Evolutionary conservation across 2,329 filamentous ascomycete genomes (phyloP).

Genomic region (Xylariaceae sp.): DNA sequence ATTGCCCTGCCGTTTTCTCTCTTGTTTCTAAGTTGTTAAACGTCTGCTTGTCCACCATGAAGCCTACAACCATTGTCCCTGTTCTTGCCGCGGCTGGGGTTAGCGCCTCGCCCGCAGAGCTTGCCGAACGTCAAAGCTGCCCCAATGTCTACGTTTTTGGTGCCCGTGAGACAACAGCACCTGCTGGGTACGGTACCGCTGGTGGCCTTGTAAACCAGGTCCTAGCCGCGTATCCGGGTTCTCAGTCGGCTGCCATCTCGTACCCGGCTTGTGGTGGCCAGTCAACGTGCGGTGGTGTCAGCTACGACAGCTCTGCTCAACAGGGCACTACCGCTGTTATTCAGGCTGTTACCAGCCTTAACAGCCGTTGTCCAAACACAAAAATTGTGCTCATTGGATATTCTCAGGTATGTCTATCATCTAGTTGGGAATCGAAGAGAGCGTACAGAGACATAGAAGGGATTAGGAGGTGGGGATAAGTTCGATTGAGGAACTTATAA

Average conservation of each 20-base stretch:
- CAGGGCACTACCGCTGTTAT: conserved; percentile 62
- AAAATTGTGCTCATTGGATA: conserved; percentile 68
- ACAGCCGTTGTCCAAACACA: conserved; percentile 60
- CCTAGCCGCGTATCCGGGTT: conserved; percentile 38
- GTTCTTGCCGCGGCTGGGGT: conserved; percentile 20
- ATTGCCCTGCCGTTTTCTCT: not conserved
- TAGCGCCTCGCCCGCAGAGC: conserved; percentile 17
- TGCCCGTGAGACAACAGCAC: conserved; percentile 28
- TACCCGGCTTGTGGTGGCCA: conserved; percentile 67
- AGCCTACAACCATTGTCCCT: conserved; percentile 11
- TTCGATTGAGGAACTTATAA: too few relatives aligned
- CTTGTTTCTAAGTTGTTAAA: not conserved
- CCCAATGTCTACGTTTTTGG: conserved; percentile 28
- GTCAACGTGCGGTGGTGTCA: conserved; percentile 57
- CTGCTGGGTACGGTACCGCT: conserved; percentile 24
- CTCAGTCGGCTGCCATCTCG: conserved; percentile 52
- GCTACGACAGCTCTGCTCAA: conserved; percentile 61
- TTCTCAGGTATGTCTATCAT: conserved; percentile 50
- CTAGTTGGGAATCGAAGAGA: not conserved
- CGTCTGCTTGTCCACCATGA: conserved; percentile 21
- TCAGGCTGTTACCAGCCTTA: conserved; percentile 60
- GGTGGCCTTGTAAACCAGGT: conserved; percentile 32
- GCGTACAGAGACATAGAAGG: too few relatives aligned
- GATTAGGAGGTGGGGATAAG: too few relatives aligned
- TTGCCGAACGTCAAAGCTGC: conserved; percentile 24